phyloP scores from a whole-genome alignment of 1,284 basidiomycete genomes.

The Papiliotrema nemorosa region DNA sequence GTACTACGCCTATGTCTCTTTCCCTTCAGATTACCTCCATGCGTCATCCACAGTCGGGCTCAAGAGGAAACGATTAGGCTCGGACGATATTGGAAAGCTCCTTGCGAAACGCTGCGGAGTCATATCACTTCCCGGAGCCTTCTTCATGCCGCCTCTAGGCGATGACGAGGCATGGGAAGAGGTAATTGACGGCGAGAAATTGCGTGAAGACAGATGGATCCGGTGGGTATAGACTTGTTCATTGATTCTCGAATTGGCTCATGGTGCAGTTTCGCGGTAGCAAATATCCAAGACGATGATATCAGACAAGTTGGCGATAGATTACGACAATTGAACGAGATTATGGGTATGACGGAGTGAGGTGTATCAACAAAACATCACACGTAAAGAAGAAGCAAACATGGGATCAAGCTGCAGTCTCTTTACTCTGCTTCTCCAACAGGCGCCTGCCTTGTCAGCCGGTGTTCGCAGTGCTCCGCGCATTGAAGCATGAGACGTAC shows the following conservation, averaged over 20 bases:
- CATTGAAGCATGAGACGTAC: slow-evolving; percentile 19
- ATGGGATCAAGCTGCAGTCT: not conserved
- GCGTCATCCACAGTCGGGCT: slow-evolving; percentile 57
- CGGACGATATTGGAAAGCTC: slow-evolving; percentile 59
- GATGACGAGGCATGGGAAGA: slow-evolving; percentile 39
- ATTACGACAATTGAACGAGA: slow-evolving; percentile 53
- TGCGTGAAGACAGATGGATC: slow-evolving; percentile 59
- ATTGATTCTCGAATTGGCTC: not conserved
- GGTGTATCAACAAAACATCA: not conserved
- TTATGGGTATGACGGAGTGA: slow-evolving; percentile 21
- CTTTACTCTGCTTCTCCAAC: slow-evolving; percentile 32
- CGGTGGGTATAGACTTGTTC: slow-evolving; percentile 44
- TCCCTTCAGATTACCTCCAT: slow-evolving; percentile 57
- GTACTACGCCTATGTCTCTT: slow-evolving; percentile 71
- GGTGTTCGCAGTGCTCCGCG: not conserved
- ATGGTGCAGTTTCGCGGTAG: slow-evolving; percentile 61
- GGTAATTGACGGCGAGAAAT: slow-evolving; percentile 32
- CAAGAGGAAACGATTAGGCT: slow-evolving; percentile 47
- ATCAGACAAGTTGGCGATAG: slow-evolving; percentile 61
- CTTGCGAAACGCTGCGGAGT: slow-evolving; percentile 65
- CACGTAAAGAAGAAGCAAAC: not conserved
- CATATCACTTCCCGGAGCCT: slow-evolving; percentile 63
- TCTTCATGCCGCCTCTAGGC: slow-evolving; percentile 56
- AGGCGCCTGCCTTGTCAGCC: slow-evolving; percentile 26
- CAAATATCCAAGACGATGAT: slow-evolving; percentile 68